Evolutionary conservation across 75 land plant species (phyloP).

Genomic region (Selaginella tamariscina): DNA sequence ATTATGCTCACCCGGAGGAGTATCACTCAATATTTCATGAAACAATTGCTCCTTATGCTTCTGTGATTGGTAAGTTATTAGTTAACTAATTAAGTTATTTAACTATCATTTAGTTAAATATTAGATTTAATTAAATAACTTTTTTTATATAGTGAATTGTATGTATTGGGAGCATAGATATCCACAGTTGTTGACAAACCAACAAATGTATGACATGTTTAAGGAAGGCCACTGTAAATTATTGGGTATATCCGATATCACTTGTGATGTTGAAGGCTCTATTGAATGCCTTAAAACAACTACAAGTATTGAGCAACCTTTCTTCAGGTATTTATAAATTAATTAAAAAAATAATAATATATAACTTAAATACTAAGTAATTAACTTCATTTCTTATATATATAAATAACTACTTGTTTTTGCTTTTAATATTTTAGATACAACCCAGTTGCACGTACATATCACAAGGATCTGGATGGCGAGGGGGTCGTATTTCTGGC

Average conservation of each 20-base stretch:
- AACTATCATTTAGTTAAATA: neutral
- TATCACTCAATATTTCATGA: constrained; percentile 72
- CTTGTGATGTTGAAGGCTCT: constrained; percentile 91
- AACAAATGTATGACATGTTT: constrained; percentile 52
- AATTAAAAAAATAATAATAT: neutral
- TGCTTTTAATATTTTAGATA: constrained; percentile 36
- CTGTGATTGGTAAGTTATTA: constrained; percentile 65
- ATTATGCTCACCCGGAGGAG: constrained; percentile 89
- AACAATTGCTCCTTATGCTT: constrained; percentile 85
- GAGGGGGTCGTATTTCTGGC: constrained; percentile 66
- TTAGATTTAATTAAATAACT: neutral
- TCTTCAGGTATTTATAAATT: constrained; percentile 44
- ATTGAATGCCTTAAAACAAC: constrained; percentile 63
- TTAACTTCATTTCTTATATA: neutral
- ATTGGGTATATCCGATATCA: constrained; percentile 73
- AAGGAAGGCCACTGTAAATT: constrained; percentile 35
- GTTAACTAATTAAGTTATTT: neutral
- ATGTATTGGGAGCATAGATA: constrained; percentile 95
- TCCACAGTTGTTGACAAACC: constrained; percentile 58
- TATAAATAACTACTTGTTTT: neutral
- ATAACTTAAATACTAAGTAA: neutral
- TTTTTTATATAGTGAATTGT: constrained; percentile 60
- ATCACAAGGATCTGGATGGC: constrained; percentile 70
- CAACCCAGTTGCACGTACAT: constrained; percentile 42
- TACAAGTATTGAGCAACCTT: constrained; percentile 72